Conservation (phyloP, 129 eudicot genomes). For the Flaveria sonorensis region DNA sequence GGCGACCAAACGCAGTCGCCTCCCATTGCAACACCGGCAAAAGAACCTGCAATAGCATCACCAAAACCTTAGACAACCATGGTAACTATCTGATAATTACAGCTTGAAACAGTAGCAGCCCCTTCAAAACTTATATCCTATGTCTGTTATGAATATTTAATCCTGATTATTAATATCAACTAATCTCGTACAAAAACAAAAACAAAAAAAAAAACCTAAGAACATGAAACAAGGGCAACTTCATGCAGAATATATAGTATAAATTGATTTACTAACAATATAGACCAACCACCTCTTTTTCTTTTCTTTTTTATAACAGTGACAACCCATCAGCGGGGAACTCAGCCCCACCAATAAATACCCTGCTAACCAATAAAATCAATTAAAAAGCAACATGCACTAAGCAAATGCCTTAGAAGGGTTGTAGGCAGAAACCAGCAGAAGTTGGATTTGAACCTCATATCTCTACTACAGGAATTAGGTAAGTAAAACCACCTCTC, state of each 20-base stretch:
- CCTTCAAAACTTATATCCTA: background rate
- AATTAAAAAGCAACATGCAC: background rate
- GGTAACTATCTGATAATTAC: background rate
- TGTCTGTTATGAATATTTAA: background rate
- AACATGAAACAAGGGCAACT: background rate
- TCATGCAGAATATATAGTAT: background rate
- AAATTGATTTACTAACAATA: background rate
- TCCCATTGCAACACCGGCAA: constrained; percentile 85
- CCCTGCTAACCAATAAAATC: background rate
- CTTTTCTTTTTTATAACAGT: background rate
- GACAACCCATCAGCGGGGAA: background rate
- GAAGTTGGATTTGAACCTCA: no score
- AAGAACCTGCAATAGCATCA: constrained; percentile 62
- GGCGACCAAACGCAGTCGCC: constrained; percentile 95
- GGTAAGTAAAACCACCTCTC: background rate
- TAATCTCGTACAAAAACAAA: background rate
- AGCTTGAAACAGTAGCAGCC: background rate
- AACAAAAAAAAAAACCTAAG: background rate
- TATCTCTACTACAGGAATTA: no score
- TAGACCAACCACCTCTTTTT: background rate
- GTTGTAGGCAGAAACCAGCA: no score
- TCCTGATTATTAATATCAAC: background rate
- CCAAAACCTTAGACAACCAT: background rate
- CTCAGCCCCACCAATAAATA: background rate
- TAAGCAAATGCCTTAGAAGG: no score